phyloP scores from a whole-genome alignment of 2,329 filamentous ascomycete genomes.

The Diaporthe helianthi region DNA sequence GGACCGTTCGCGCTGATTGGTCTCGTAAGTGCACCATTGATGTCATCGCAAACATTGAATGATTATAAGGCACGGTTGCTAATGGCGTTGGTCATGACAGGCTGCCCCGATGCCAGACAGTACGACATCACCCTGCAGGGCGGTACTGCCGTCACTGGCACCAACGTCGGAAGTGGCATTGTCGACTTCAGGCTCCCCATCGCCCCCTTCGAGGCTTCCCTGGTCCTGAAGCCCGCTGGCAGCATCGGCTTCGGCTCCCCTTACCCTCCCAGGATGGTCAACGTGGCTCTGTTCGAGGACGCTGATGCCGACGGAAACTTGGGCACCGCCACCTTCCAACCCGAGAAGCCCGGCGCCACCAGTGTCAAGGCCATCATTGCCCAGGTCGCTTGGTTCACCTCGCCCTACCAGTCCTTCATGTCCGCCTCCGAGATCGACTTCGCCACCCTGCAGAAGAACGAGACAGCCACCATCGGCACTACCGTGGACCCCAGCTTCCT shows the following conservation, averaged over 20 bases:
- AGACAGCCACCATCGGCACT: conserved; percentile 15
- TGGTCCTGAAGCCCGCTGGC: conserved; percentile 28
- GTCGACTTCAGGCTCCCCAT: conserved; percentile 28
- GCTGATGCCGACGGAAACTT: conserved; percentile 22
- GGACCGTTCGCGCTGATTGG: conserved; percentile 28
- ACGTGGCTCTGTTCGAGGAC: conserved; percentile 1
- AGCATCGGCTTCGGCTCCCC: conserved; percentile 26
- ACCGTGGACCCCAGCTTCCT: conserved; percentile 26
- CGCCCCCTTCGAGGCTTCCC: conserved; percentile 4
- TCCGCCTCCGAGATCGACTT: conserved; percentile 23
- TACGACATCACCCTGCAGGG: conserved; percentile 23
- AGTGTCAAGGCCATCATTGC: conserved; percentile 6
- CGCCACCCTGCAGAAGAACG: conserved; percentile 10
- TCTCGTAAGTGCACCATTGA: conserved; percentile 8
- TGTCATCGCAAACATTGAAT: not conserved
- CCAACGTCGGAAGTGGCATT: conserved; percentile 2
- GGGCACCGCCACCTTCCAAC: conserved; percentile 24
- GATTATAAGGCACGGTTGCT: not conserved
- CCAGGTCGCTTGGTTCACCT: conserved; percentile 28
- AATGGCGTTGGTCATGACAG: not conserved
- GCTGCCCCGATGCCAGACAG: conserved; percentile 19
- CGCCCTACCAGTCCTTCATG: conserved; percentile 7
- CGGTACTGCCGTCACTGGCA: conserved; percentile 10
- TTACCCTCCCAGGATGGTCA: conserved; percentile 18
- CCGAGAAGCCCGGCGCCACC: conserved; percentile 17